Evolutionary conservation across 495 filamentous ascomycete species (phyloP), one percentile per base, ranked within the genome.

Genomic region (Clavariopsis aquatica): DNA sequence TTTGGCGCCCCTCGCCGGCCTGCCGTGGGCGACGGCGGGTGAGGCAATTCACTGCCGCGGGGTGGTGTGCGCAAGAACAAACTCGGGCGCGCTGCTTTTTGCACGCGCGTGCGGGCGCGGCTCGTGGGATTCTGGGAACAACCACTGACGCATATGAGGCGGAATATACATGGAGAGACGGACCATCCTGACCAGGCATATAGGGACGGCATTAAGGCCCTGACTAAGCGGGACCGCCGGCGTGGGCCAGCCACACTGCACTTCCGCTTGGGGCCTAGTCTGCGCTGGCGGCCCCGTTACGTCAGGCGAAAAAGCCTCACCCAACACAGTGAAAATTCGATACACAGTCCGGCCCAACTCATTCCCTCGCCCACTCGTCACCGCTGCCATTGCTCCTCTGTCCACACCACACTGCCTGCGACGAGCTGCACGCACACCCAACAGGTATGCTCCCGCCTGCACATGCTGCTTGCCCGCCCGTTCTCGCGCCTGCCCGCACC

Each of bases 1-100:
- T 67, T 67, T 52, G 51, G 64, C 38, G n/a, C 38, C 9, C 13
- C 13, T 29, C 8, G n/a, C n/a, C n/a, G n/a, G 36, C 36, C 36
- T n/a, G 36, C n/a, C 36, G 36, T n/a, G n/a, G 10, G n/a, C 36
- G n/a, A 43, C 36, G 36, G 10, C 15, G 45, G 7, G 7, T 49
- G n/a, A 19, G 17, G 15, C 45, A 24, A 49, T 49, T 49, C 45
- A 19, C 19, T 49, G 7, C 22, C 22, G 45, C 17, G n/a, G 45
- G 45, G 45, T 19, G 45, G 45, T 4, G 5, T 24, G n/a, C 17
- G 31, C 31, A 34, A 34, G 5, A 34, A 34, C 31, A 34, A 34
- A 34, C 31, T 6, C 5, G 5, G 31, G 31, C 5, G 12, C 12
- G 31, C 5, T 34, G 31, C 31, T 34, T 34, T 34, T 34, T 34